Evolutionary conservation across 495 filamentous ascomycete species (phyloP).

Genomic region (Chaetomium fimeti): DNA sequence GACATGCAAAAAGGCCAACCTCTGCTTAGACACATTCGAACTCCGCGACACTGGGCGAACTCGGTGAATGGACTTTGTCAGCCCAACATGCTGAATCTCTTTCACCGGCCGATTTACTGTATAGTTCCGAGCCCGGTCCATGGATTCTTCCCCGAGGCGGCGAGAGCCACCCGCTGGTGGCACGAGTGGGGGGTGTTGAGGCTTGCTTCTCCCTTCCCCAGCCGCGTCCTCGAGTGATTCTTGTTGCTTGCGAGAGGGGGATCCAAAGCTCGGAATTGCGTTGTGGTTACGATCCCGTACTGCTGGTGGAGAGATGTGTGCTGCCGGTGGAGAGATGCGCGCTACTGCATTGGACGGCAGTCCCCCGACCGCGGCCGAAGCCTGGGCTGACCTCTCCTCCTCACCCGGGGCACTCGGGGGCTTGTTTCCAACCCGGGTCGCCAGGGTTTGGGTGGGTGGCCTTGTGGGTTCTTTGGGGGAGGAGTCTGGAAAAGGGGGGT

Average conservation of each 20-base stretch:
- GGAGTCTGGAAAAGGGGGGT: conserved; percentile 8
- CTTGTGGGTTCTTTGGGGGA: neutral
- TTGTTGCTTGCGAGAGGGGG: neutral
- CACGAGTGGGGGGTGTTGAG: neutral
- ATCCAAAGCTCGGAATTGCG: neutral
- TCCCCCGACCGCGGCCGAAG: neutral
- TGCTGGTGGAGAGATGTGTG: neutral
- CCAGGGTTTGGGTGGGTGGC: neutral
- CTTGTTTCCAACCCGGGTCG: too few relatives aligned
- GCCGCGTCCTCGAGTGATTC: neutral
- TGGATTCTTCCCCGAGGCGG: neutral
- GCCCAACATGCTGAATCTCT: neutral
- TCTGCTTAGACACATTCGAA: conserved; percentile 25
- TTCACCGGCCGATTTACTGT: conserved; percentile 8
- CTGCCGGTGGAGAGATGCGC: neutral
- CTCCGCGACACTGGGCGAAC: conserved; percentile 19
- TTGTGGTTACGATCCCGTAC: neutral
- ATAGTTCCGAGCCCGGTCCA: neutral
- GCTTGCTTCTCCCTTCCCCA: neutral
- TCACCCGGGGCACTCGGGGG: too few relatives aligned
- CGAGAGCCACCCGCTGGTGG: neutral
- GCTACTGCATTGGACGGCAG: neutral
- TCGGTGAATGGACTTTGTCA: neutral
- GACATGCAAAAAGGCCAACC: neutral
- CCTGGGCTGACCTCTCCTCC: neutral